Evolutionary conservation across 169 alveolate genomes (phyloP), one percentile per base, ranked within the genome.

Genomic region (Plasmodium cynomolgi): DNA sequence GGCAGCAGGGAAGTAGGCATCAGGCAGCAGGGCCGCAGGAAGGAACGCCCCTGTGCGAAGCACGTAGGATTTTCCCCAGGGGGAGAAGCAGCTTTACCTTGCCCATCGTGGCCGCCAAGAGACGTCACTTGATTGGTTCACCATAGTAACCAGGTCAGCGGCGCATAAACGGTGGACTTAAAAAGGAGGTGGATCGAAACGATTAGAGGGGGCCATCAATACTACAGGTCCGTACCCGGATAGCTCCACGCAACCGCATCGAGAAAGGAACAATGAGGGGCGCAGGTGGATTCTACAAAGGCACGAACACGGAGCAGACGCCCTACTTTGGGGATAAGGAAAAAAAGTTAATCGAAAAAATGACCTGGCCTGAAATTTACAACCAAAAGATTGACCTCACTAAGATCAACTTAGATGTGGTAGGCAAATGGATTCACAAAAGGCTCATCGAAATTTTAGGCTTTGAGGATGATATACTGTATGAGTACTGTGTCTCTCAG

Each of bases 361-460:
- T 95, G 72, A 86, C 83, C 62, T 96, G 97, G 97, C 97, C 97
- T 7, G 92, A 95, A 41, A 93, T 95, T 20, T 96, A 95, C 31
- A 93, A 96, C 9, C 33, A 91, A 4, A 92, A 93, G 37, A 96
- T 96, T 39, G 96, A 96, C 73, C 88, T 96, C 44, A 92, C 95
- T 15, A 96, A 93, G 95, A 96, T 96, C 3, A 92, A 93, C 50
- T 93, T 96, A 9, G 95, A 95, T 58, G 96, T 96, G 50, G 94
- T 96, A 68, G 96, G 94, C 26, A 96, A 94, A 47, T 96, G 97
- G 97, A 94, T 96, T 47, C 82, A 93, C 29, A 93, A 92, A 47
- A 96, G 97, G 5, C 93, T 95, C n/a, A 93, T 95, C 33, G 97
- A 96, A 83, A 94, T 96, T n/a, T 92, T 96, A 96, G 97, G 97